These are phyloP conservation scores for Imleria badia DNA, from an alignment of 768 basidiomycete genomes.

Conservation along the genomic window DNA sequence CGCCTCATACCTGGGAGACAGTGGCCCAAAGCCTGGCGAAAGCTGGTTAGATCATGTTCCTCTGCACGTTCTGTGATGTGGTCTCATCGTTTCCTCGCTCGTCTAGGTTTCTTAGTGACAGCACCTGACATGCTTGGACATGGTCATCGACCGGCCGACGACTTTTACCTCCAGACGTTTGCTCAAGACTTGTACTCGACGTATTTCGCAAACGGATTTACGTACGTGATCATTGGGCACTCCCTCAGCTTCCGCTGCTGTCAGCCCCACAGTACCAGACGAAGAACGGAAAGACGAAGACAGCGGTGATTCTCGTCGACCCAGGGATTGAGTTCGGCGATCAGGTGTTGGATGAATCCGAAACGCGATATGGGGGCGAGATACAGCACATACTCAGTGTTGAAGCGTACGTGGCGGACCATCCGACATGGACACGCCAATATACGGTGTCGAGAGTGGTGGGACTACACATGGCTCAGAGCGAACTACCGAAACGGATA, in stretches of 20 bases:
- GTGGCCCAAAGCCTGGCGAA: conserved; percentile 8
- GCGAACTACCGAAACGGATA: not conserved
- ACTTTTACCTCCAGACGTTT: conserved; percentile 12
- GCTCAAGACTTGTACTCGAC: conserved; percentile 14
- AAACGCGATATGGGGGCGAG: not conserved
- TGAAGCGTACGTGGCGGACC: not conserved
- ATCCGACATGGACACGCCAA: conserved; percentile 17
- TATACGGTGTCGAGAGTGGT: conserved; percentile 14
- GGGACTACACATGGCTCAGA: conserved; percentile 7
- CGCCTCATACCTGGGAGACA: conserved; percentile 16
- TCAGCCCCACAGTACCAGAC: not conserved
- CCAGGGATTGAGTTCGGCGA: conserved; percentile 9
- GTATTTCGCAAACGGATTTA: conserved; percentile 12
- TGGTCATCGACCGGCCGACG: conserved; percentile 6
- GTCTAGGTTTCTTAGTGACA: conserved; percentile 12
- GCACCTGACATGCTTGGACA: conserved; percentile 21
- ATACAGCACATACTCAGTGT: conserved; percentile 3
- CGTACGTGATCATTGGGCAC: conserved; percentile 20
- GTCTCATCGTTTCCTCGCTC: not conserved
- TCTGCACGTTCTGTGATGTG: not conserved
- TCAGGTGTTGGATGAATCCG: not conserved
- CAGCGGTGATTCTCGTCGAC: conserved; percentile 14
- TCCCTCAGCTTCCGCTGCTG: conserved; percentile 15
- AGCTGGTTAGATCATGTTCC: not conserved
- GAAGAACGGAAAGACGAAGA: not conserved